These are phyloP conservation scores for Suillus sp. DNA, from an alignment of 768 basidiomycete species.

Conservation along the genomic window DNA sequence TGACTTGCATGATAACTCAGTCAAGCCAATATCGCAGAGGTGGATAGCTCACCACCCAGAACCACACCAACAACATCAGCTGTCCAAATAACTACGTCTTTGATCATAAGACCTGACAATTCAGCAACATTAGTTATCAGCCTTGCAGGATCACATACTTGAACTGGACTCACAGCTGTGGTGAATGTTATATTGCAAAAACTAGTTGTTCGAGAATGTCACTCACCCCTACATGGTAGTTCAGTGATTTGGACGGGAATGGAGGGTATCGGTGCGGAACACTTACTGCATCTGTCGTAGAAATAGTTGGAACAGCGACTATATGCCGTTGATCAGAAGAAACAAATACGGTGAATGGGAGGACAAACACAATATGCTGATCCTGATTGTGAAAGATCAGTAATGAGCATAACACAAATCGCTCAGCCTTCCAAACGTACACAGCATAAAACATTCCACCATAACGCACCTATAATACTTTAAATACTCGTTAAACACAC, in stretches of 20 bases:
- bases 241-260: background rate
- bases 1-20: background rate
- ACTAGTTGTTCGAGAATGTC: background rate
- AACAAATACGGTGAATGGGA: background rate
- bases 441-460: background rate
- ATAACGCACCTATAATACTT: background rate
- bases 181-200: background rate
- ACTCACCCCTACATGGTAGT: background rate
- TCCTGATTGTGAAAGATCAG: background rate
- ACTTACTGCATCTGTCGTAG: background rate
- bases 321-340: background rate
- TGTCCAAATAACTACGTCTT: background rate
- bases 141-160: background rate
- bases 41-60: background rate
- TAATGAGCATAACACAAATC: background rate
- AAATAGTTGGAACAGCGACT: background rate
- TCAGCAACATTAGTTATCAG: background rate
- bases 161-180: background rate
- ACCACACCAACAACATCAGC: fast-evolving
- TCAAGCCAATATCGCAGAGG: background rate
- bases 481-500: background rate
- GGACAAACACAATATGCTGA: background rate
- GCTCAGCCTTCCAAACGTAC: background rate
- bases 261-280: background rate
- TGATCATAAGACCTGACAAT: background rate